Evolutionary conservation across 306 rosid genomes (phyloP).

Genomic region (Inga laurina): DNA sequence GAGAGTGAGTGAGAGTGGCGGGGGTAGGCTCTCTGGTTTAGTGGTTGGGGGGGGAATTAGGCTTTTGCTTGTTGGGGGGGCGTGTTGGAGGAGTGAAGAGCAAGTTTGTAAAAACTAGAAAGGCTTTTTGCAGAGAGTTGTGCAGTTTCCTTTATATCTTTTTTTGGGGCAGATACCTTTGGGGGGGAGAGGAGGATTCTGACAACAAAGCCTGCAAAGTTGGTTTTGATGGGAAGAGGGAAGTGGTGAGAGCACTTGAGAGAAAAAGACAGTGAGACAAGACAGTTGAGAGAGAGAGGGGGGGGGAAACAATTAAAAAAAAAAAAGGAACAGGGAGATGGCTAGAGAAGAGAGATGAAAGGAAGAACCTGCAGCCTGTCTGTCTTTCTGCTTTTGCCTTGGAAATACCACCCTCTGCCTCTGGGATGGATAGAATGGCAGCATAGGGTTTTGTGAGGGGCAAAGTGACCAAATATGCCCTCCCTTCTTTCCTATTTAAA

Average conservation of each 20-base stretch:
- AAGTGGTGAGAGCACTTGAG: constrained; percentile 72
- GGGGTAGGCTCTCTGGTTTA: constrained; percentile 26
- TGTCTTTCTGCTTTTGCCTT: constrained; percentile 53
- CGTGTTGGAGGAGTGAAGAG: constrained; percentile 44
- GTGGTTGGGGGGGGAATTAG: constrained; percentile 15
- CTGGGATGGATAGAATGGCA: constrained; percentile 25
- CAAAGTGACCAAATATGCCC: background rate
- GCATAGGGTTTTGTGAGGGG: constrained; percentile 25
- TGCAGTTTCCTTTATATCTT: constrained; percentile 46
- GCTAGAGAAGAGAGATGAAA: constrained; percentile 37
- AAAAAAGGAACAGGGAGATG: constrained; percentile 7
- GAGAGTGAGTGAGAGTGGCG: constrained; percentile 25
- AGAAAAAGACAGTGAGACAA: constrained; percentile 80
- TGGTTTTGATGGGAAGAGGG: constrained; percentile 54
- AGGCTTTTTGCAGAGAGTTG: constrained; percentile 43
- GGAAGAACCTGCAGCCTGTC: constrained; percentile 54
- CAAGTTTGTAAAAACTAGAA: constrained; percentile 33
- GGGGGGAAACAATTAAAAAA: constrained; percentile 1
- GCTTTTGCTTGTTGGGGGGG: constrained; percentile 24
- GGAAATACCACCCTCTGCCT: constrained; percentile 47
- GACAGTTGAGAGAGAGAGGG: constrained; percentile 54
- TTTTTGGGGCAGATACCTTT: constrained; percentile 47
- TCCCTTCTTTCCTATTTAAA: background rate
- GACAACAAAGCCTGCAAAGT: constrained; percentile 85
- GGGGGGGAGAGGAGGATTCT: constrained; percentile 30